A percentile compares a stretch with the other conserved stretches of the same genome.
These are phyloP conservation scores for Thelephora ganbajun DNA, from an alignment of 768 basidiomycete genomes.

Conservation along the genomic window DNA sequence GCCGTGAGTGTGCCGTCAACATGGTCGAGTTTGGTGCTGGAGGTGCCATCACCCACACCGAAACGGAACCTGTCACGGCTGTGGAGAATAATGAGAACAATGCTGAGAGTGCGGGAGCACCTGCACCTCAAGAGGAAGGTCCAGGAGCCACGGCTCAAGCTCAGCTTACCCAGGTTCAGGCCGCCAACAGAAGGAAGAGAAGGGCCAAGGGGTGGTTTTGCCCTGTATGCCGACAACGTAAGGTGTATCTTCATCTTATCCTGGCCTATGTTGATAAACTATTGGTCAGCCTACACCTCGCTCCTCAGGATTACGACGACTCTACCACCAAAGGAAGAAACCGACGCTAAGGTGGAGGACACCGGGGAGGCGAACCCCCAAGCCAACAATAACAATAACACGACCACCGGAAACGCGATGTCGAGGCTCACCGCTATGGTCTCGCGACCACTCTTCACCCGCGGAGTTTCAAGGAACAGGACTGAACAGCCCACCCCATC, in stretches of 20 bases:
- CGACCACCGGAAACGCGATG: too few relatives aligned
- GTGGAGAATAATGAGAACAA: not conserved
- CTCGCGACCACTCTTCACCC: too few relatives aligned
- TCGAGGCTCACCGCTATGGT: too few relatives aligned
- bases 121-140: not conserved
- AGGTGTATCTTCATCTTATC: conserved; percentile 19
- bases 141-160: not conserved
- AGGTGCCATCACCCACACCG: conserved; percentile 59
- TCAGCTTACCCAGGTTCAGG: conserved; percentile 12
- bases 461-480: too few relatives aligned
- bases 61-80: conserved; percentile 16
- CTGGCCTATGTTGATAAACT: not conserved
- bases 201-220: conserved; percentile 98
- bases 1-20: conserved; percentile 88
- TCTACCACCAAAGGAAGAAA: conserved; percentile 31
- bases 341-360: not conserved
- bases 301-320: conserved; percentile 69
- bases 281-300: conserved; percentile 65
- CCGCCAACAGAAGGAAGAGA: conserved; percentile 47
- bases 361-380: too few relatives aligned
- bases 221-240: conserved; percentile 90
- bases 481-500: too few relatives aligned
- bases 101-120: not conserved
- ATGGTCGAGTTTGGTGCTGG: conserved; percentile 98
- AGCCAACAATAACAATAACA: too few relatives aligned